Evolutionary conservation across 2,329 filamentous ascomycete species (phyloP).

Genomic region (Pseudogymnoascus sp.): DNA sequence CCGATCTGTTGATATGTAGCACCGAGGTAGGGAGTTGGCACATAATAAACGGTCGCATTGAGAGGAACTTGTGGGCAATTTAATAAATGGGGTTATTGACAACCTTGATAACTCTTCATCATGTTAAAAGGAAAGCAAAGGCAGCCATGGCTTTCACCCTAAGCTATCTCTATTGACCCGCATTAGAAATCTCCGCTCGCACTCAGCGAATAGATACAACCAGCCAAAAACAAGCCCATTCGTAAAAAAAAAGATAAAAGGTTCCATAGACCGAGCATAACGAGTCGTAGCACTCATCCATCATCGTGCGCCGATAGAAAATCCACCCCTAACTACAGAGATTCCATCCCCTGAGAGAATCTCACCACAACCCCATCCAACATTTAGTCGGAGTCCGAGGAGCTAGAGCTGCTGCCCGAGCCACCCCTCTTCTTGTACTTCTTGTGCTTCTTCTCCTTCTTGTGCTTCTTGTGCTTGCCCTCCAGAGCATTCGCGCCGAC

Average conservation of each 20-base stretch:
- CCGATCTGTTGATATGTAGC: background rate
- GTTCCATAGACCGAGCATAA: background rate
- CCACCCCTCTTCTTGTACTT: slow-evolving; percentile 13
- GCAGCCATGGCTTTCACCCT: background rate
- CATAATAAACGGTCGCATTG: background rate
- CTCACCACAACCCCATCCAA: background rate
- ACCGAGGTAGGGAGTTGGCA: background rate
- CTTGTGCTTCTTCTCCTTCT: slow-evolving; percentile 25
- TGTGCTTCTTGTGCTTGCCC: slow-evolving; percentile 32
- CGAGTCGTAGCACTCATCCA: background rate
- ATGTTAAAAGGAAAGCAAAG: background rate
- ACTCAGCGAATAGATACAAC: background rate
- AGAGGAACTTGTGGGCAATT: background rate
- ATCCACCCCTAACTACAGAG: background rate
- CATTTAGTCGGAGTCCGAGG: slow-evolving; percentile 5
- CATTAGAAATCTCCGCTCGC: background rate
- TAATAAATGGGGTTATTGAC: background rate
- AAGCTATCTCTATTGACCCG: background rate
- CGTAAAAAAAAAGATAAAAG: background rate
- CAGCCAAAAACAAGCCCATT: background rate
- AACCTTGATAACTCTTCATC: background rate
- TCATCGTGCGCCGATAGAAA: background rate
- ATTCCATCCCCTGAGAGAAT: background rate
- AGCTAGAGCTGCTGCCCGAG: background rate
- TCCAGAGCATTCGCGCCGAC: slow-evolving; percentile 46